These are phyloP conservation scores for Saksenaea vasiformis DNA, from an alignment of 371 early-diverging fungal species.

Conservation along the genomic window DNA sequence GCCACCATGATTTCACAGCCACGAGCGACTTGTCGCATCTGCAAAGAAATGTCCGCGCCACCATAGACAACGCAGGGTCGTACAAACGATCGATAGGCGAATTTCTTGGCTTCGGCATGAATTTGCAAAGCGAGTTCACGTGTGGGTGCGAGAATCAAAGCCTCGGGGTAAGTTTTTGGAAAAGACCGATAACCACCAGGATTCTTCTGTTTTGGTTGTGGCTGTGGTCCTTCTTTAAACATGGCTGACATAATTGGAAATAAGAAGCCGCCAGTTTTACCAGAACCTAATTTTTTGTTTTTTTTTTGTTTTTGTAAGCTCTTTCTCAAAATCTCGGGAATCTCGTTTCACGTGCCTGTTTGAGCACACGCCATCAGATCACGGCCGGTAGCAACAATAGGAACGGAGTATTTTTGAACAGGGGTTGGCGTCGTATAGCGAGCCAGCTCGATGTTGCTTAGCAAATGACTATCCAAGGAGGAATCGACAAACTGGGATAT, in stretches of 20 bases:
- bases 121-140: slow-evolving; percentile 48
- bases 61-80: slow-evolving; percentile 96
- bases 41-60: slow-evolving; percentile 93
- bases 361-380: slow-evolving; percentile 85
- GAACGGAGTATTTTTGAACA: slow-evolving; percentile 71
- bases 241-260: slow-evolving; percentile 56
- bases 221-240: slow-evolving; percentile 72
- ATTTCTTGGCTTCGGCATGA: slow-evolving; percentile 68
- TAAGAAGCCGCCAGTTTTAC: slow-evolving; percentile 76
- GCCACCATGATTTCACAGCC: slow-evolving; percentile 98
- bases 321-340: background rate
- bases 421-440: slow-evolving; percentile 71
- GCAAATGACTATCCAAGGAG: slow-evolving; percentile 80
- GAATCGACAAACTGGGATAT: slow-evolving; percentile 50
- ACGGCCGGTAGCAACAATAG: slow-evolving; percentile 58
- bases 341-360: slow-evolving; percentile 54
- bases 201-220: slow-evolving; percentile 21
- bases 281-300: slow-evolving; percentile 49
- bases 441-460: slow-evolving; percentile 63
- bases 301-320: background rate
- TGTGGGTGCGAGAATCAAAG: slow-evolving; percentile 48
- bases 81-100: slow-evolving; percentile 90
- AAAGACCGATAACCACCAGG: slow-evolving; percentile 23
- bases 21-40: slow-evolving; percentile 85
- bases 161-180: slow-evolving; percentile 59